phyloP scores from a whole-genome alignment of 768 basidiomycete species.

The Rhizopogon roseolus region DNA sequence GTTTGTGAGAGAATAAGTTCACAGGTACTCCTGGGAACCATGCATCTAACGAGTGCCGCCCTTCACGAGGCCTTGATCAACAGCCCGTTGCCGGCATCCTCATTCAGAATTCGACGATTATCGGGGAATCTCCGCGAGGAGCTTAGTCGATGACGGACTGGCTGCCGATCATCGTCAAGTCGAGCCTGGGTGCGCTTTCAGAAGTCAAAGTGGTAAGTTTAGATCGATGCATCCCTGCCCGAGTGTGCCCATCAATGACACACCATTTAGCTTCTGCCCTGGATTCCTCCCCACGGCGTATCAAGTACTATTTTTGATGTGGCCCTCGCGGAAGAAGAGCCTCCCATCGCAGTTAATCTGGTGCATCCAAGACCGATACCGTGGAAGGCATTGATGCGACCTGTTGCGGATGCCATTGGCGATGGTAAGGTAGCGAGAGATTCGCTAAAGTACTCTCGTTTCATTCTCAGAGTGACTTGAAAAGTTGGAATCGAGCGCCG shows the following conservation, averaged over 20 bases:
- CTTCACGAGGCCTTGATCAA: conserved; percentile 22
- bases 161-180: conserved; percentile 33
- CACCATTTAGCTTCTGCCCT: conserved; percentile 16
- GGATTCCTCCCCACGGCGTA: conserved; percentile 26
- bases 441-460: conserved; percentile 24
- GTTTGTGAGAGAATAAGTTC: conserved; percentile 14
- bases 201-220: conserved; percentile 23
- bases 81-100: conserved; percentile 27
- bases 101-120: conserved; percentile 34
- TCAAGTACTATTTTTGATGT: conserved; percentile 23
- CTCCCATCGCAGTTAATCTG: conserved; percentile 22
- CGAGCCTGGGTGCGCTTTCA: conserved; percentile 27
- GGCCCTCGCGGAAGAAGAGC: conserved; percentile 16
- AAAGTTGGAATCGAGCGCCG: conserved; percentile 11
- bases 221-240: not conserved
- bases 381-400: conserved; percentile 19
- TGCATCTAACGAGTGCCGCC: not conserved
- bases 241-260: not conserved
- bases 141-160: conserved; percentile 33
- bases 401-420: conserved; percentile 15
- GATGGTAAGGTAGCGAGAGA: conserved; percentile 6
- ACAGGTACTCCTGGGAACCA: not conserved
- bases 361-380: conserved; percentile 29
- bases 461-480: conserved; percentile 28
- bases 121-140: conserved; percentile 28